Evolutionary conservation across 306 rosid species (phyloP), one percentile per base, ranked within the genome.

Genomic region (Urtica urens): DNA sequence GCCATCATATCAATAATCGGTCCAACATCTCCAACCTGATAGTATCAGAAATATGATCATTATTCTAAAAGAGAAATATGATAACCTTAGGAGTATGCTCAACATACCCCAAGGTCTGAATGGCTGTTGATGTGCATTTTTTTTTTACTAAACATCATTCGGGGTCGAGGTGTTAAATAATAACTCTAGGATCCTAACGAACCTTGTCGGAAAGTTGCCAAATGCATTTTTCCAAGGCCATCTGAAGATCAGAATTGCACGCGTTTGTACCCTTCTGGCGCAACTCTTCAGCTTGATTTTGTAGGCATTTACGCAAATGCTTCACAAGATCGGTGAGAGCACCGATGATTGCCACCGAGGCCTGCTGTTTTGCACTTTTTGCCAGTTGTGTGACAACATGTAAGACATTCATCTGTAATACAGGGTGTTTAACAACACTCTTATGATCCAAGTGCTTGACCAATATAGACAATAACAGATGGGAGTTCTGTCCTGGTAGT

Each of bases 371-470:
- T 56, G 75, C 76, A 66, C 68, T 78, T 63, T 77, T 72, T 23
- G 83, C 85, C 42, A 90, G 83, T 58, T 79, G 66, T 45, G 83
- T 63, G 62, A 66, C 72, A 62, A 73, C 77, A 55, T 70, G 77
- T 37, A 78, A 64, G 26, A 85, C 79, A 60, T 77, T 66, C 34
- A 62, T 77, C 69, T 81, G 93, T 63, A 79, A 22, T 26, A 60
- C 66, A 57, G 95, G 95, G 49, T 73, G 71, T 68, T 67, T 85
- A 51, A 64, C 68, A 43, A 79, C 86, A 66, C 79, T 79, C 82
- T 82, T 81, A 63, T 90, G 99, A 77, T 85, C 99, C 87, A 90
- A 71, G 77, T 90, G 99, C 78, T 90, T 90, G 72, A 85, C 77
- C 79, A 90, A 68, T 64, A 59, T 75, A 55, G 93, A 82, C 57